phyloP scores from a whole-genome alignment of 257 asterid species.

The Fraxinus quadrangulata region DNA sequence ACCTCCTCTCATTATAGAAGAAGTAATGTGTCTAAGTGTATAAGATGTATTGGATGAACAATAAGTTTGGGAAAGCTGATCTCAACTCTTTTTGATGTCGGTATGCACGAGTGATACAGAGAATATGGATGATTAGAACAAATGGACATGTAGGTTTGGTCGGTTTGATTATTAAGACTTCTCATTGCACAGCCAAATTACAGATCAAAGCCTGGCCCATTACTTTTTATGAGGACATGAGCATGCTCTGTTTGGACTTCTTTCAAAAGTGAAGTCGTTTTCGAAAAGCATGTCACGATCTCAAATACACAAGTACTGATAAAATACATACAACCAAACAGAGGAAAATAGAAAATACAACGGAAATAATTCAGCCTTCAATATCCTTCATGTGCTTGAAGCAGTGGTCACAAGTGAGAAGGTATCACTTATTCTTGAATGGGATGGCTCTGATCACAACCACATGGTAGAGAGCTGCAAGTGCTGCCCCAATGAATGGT shows the following conservation, averaged over 20 bases:
- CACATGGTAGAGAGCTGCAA: slow-evolving; percentile 58
- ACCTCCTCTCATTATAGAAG: not conserved
- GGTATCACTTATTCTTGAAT: slow-evolving; percentile 44
- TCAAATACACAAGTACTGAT: slow-evolving; percentile 8
- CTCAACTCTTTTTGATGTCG: not conserved
- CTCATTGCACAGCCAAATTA: slow-evolving; percentile 31
- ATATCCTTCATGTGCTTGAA: slow-evolving; percentile 22
- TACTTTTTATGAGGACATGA: slow-evolving; percentile 20
- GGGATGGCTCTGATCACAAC: slow-evolving; percentile 68
- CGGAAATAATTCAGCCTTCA: slow-evolving; percentile 19
- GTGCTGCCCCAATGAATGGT: slow-evolving; percentile 66
- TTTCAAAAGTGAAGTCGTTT: slow-evolving; percentile 21
- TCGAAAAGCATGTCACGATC: not conserved
- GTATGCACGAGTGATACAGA: not conserved
- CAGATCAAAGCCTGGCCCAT: slow-evolving; percentile 27
- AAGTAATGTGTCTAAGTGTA: not conserved
- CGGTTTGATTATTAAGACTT: slow-evolving; percentile 19
- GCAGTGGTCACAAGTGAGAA: slow-evolving; percentile 23
- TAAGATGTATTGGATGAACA: not conserved
- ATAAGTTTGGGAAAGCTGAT: not conserved
- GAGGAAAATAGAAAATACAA: not conserved
- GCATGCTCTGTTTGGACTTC: slow-evolving; percentile 13
- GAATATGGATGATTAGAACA: not conserved
- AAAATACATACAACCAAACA: slow-evolving; percentile 25
- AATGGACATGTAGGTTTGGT: slow-evolving; percentile 15